Evolutionary conservation across 495 filamentous ascomycete species (phyloP).

Genomic region (Pyrenula aspistea): DNA sequence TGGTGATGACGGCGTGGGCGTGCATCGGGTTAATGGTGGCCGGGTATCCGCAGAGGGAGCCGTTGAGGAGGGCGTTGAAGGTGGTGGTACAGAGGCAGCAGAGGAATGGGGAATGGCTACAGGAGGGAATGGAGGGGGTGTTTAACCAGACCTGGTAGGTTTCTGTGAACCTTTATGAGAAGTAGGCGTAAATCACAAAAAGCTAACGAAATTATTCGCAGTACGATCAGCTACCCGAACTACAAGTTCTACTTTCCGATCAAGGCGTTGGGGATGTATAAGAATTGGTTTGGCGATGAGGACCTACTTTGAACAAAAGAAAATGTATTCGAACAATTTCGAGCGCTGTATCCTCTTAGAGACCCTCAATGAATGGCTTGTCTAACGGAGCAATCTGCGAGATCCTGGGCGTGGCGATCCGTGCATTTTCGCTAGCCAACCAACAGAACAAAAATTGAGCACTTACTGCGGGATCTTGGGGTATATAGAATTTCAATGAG

Average conservation of each 20-base stretch:
- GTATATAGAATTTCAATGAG: no score
- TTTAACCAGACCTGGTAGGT: slow-evolving; percentile 94
- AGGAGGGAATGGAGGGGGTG: slow-evolving; percentile 92
- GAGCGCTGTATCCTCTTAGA: no score
- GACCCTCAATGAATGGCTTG: no score
- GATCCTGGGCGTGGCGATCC: no score
- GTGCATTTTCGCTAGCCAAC: no score
- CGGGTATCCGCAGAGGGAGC: slow-evolving; percentile 61
- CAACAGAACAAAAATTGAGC: no score
- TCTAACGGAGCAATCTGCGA: no score
- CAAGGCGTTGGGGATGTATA: slow-evolving; percentile 84
- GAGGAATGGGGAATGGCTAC: slow-evolving; percentile 82
- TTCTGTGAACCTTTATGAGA: background rate
- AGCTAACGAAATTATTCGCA: slow-evolving; percentile 13
- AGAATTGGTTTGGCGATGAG: slow-evolving; percentile 58
- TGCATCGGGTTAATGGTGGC: slow-evolving; percentile 76
- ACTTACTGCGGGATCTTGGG: no score
- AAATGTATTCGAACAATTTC: no score
- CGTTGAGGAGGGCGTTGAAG: slow-evolving; percentile 61
- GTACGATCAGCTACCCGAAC: slow-evolving; percentile 98
- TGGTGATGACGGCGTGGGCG: slow-evolving; percentile 91
- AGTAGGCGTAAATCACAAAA: background rate
- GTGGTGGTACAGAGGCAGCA: slow-evolving; percentile 79
- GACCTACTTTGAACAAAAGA: slow-evolving; percentile 30
- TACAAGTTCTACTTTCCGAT: slow-evolving; percentile 97